Conservation (phyloP, 768 basidiomycete species). For the Tulasnella sp. region DNA sequence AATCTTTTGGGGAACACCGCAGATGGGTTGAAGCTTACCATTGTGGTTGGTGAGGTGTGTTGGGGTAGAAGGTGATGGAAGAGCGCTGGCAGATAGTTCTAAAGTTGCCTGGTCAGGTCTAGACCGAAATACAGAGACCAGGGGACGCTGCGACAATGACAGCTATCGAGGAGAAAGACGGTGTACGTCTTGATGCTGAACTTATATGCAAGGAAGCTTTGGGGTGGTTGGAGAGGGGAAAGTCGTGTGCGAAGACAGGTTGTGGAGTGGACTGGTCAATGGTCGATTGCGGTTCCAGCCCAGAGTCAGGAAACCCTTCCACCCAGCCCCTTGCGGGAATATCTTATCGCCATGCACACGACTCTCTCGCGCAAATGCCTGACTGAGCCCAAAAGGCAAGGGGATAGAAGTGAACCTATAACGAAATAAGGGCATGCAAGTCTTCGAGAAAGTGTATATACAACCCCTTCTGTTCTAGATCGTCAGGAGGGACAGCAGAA, state of each 20-base stretch:
- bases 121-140: background rate
- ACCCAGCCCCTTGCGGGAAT: too few relatives aligned
- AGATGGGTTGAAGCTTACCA: slow-evolving; percentile 8
- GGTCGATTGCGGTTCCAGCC: background rate
- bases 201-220: background rate
- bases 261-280: background rate
- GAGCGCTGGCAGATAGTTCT: background rate
- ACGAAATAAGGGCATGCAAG: slow-evolving; percentile 4
- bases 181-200: background rate
- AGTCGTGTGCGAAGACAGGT: background rate
- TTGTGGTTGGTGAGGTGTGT: background rate
- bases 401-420: background rate
- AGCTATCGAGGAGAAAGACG: background rate
- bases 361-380: background rate
- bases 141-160: background rate
- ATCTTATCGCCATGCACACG: too few relatives aligned
- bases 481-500: slow-evolving; percentile 5
- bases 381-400: slow-evolving; percentile 11
- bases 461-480: background rate
- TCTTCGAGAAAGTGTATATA: background rate
- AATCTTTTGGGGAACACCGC: background rate
- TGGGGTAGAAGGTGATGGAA: background rate
- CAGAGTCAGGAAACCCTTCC: too few relatives aligned
- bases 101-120: background rate
- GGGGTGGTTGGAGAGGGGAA: background rate